Percentiles rank a stretch among this genome's conserved stretches.
Evolutionary conservation across 2,329 filamentous ascomycete species (phyloP).

Genomic region (Scedosporium dehoogii): DNA sequence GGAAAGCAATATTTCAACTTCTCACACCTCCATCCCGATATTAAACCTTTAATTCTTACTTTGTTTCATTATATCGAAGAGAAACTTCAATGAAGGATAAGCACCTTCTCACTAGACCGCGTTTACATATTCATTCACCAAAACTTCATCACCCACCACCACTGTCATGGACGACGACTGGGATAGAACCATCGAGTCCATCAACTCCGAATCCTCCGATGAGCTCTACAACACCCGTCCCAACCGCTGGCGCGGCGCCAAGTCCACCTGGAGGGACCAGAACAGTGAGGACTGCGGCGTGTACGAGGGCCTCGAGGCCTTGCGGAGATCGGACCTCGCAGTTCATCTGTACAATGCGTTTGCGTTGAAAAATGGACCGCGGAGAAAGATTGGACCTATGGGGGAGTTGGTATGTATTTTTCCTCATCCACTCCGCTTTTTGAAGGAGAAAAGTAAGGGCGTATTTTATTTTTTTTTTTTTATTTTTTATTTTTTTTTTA

Average conservation of each 20-base stretch:
- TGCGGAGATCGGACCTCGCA: slow-evolving; percentile 56
- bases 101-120: no score
- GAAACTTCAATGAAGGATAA: no score
- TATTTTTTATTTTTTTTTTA: no score
- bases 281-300: slow-evolving; percentile 55
- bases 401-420: slow-evolving; percentile 16
- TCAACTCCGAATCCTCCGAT: slow-evolving; percentile 3
- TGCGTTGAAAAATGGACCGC: slow-evolving; percentile 41
- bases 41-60: no score
- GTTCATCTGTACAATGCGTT: slow-evolving; percentile 74
- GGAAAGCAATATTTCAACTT: no score
- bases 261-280: slow-evolving; percentile 55
- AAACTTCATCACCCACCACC: no score
- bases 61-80: no score
- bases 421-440: no score
- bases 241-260: slow-evolving; percentile 62
- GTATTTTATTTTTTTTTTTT: no score
- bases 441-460: no score
- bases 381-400: background rate
- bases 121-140: no score
- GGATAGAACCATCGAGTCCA: slow-evolving; percentile 5
- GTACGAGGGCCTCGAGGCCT: slow-evolving; percentile 50
- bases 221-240: slow-evolving; percentile 31
- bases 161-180: background rate
- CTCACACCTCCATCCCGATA: no score